phyloP scores from a whole-genome alignment of 139 green algal genomes.

The Chlamydomonas urium region DNA sequence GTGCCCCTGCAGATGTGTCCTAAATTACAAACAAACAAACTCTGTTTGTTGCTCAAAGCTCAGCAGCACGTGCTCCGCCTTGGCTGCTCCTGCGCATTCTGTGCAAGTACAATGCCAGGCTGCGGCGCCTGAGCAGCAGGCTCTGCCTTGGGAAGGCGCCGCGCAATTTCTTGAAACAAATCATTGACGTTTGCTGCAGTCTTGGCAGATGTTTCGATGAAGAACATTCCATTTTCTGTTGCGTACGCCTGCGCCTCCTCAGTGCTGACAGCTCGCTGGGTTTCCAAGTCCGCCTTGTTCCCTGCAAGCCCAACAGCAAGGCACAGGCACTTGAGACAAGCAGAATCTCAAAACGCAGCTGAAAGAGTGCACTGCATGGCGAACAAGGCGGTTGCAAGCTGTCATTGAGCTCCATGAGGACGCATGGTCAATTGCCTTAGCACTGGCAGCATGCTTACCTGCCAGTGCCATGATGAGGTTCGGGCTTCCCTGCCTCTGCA shows the following conservation, averaged over 20 bases:
- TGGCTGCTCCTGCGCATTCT: constrained; percentile 6
- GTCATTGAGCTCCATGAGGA: too few species aligned
- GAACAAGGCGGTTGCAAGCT: too few species aligned
- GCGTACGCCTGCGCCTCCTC: constrained; percentile 81
- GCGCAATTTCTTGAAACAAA: constrained; percentile 77
- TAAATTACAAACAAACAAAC: constrained; percentile 2
- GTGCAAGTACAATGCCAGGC: constrained; percentile 23
- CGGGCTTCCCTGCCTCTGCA: constrained; percentile 85
- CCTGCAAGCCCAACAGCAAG: constrained; percentile 33
- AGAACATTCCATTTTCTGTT: constrained; percentile 78
- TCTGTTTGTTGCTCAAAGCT: neutral
- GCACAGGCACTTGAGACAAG: neutral
- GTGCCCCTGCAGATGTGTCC: neutral
- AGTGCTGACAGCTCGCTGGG: constrained; percentile 49
- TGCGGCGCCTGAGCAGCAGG: constrained; percentile 9
- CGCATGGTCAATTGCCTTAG: too few species aligned
- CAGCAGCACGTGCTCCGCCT: constrained; percentile 9
- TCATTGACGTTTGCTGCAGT: constrained; percentile 81
- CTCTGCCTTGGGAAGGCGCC: constrained; percentile 56
- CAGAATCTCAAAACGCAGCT: constrained; percentile 2
- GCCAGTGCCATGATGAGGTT: constrained; percentile 95
- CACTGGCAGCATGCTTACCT: constrained; percentile 28
- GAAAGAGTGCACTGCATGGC: too few species aligned
- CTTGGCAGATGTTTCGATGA: constrained; percentile 89
- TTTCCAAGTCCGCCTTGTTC: constrained; percentile 93